Evolutionary conservation across 257 asterid species (phyloP), one percentile per base, ranked within the genome.

Genomic region (Osmanthus fragrans): DNA sequence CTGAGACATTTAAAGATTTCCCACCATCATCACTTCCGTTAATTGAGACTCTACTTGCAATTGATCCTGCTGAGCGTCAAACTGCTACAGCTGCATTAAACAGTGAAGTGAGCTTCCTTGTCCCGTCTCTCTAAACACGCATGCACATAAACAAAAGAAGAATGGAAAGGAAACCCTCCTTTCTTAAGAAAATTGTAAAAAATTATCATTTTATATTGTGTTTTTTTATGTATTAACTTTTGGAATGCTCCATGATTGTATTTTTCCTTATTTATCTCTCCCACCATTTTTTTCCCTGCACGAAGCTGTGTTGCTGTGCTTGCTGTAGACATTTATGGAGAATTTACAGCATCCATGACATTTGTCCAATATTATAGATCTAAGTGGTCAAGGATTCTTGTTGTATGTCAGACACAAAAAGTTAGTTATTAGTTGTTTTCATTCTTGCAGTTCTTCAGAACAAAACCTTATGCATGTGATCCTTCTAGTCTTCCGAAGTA

Each of bases 401-500:
- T 42, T 63, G 29, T 77, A 56, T 45, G 9, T 51, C 47, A 67
- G 70, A 34, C 27, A 2, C 3, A 45, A 29, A 73, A 80, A 77
- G 37, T 29, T 27, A 66, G 42, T 73, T 27, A 13, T 66, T 39
- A 42, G 9, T 70, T 65, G 21, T 70, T 73, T 78, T 42, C 51
- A 73, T 2, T 23, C 45, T 81, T 86, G 74, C 97, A 93, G 98
- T 91, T 90, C 81, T 93, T 91, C 87, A 84, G 78, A 18, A 83
- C 93, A 58, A 87, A 85, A 74, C 98, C 98, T 67, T 88, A 86
- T 75, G 97, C 93, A 58, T 91, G 96, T 76, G 94, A 93, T 42
- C 97, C 96, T 80, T 90, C 96, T 80, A 90, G 89, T 87, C 98
- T 93, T 77, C 98, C 98, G 15, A 91, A 90, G 82, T 91, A 93